These are phyloP conservation scores for Aureobasidium pullulans DNA, from an alignment of 2,329 filamentous ascomycete species.

Conservation along the genomic window DNA sequence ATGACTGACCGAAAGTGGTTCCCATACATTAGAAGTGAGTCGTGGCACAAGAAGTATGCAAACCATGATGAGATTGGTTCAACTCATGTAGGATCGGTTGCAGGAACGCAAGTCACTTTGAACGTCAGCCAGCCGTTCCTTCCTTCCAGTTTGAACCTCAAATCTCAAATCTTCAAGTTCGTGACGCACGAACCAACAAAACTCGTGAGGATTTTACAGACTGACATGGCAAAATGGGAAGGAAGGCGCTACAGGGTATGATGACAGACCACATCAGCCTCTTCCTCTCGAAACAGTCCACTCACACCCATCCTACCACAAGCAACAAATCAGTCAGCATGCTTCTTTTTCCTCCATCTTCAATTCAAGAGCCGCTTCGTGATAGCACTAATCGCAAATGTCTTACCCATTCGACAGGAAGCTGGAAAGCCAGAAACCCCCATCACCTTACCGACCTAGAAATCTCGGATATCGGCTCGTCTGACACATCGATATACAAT, in stretches of 20 bases:
- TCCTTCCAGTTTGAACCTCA: background rate
- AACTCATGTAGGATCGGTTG: no score
- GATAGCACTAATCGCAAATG: slow-evolving; percentile 4
- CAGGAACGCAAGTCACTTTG: no score
- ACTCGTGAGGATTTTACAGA: background rate
- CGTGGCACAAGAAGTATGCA: no score
- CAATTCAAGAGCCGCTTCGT: slow-evolving; percentile 10
- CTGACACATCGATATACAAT: slow-evolving; percentile 7
- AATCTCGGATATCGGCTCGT: background rate
- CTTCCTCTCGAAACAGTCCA: background rate
- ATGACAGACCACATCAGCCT: background rate
- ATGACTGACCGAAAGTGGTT: no score
- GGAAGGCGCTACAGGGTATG: background rate
- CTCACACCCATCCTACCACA: slow-evolving; percentile 7
- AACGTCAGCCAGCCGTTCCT: no score
- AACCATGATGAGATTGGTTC: no score
- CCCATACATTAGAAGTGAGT: no score
- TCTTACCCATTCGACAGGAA: background rate
- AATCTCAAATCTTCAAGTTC: background rate
- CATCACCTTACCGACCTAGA: background rate
- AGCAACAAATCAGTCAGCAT: slow-evolving; percentile 3
- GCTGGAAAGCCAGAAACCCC: background rate
- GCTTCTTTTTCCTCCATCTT: slow-evolving; percentile 13
- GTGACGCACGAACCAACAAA: background rate
- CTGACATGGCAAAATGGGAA: background rate